phyloP scores from a whole-genome alignment of 176 grass and related monocot species.

The Triticum turgidum region DNA sequence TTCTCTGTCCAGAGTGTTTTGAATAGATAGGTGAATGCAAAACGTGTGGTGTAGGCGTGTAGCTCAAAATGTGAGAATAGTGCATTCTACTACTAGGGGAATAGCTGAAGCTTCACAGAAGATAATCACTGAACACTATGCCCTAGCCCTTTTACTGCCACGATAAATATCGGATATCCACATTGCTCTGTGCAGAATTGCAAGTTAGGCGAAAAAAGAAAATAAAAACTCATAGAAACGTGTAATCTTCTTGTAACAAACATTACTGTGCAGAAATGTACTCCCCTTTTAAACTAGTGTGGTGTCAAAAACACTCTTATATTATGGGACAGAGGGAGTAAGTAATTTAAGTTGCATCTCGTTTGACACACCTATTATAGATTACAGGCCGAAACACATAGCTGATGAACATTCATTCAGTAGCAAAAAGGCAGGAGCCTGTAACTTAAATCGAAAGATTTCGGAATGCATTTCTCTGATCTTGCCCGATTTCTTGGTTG shows the following conservation, averaged over 20 bases:
- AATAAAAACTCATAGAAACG: neutral
- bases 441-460: conserved; percentile 27
- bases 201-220: neutral
- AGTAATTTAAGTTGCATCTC: neutral
- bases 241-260: neutral
- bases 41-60: conserved; percentile 2
- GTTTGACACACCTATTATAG: neutral
- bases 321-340: too few species aligned
- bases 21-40: conserved; percentile 21
- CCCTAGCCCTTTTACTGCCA: neutral
- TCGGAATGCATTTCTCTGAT: conserved; percentile 23
- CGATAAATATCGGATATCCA: neutral
- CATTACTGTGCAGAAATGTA: too few species aligned
- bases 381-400: neutral
- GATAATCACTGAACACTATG: neutral
- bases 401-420: neutral
- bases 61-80: conserved; percentile 5
- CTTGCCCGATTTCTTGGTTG: conserved; percentile 21
- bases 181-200: neutral
- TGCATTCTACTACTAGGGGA: conserved; percentile 3
- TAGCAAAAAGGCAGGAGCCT: conserved; percentile 7
- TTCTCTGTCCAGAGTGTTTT: conserved; percentile 22
- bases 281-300: too few species aligned
- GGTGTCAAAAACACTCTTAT: too few species aligned
- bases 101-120: neutral